Percentiles rank a stretch among this genome's conserved stretches.
Evolutionary conservation across 169 alveolate genomes (phyloP).

Genomic region (Cryptosporidium tyzzeri): DNA sequence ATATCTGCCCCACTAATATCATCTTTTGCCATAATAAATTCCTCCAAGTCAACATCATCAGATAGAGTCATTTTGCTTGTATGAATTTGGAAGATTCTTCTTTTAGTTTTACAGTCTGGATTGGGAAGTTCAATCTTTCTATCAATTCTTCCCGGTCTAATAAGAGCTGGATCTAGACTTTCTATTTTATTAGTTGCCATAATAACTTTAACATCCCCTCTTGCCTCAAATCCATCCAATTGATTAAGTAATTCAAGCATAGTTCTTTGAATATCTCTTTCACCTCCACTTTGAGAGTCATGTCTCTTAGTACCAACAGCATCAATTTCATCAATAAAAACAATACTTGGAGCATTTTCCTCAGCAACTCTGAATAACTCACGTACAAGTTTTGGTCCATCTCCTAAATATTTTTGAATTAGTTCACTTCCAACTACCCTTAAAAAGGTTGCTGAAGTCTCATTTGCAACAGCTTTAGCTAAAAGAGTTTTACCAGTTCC

Average conservation of each 20-base stretch:
- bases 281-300: constrained; percentile 99
- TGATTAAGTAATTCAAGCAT: constrained; percentile 99
- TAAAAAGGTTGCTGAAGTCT: constrained; percentile 98
- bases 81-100: constrained; percentile 97
- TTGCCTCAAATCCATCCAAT: constrained; percentile 99
- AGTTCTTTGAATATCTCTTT: constrained; percentile 99
- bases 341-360: constrained; percentile 99
- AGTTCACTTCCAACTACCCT: constrained; percentile 99
- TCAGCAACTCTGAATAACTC: constrained; percentile 99
- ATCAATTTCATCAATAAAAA: constrained; percentile 99
- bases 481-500: constrained; percentile 95
- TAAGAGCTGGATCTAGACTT: constrained; percentile 98
- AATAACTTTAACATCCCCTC: constrained; percentile 98
- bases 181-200: constrained; percentile 99
- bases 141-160: constrained; percentile 99
- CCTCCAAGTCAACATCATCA: constrained; percentile 98
- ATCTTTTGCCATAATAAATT: constrained; percentile 98
- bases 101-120: constrained; percentile 97
- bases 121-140: constrained; percentile 98
- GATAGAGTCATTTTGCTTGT: constrained; percentile 97
- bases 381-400: constrained; percentile 99
- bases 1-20: constrained; percentile 99
- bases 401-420: constrained; percentile 98
- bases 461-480: constrained; percentile 97
- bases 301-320: constrained; percentile 98